These are phyloP conservation scores for Microglena sp. DNA, from an alignment of 139 green algal genomes.

Conservation along the genomic window DNA sequence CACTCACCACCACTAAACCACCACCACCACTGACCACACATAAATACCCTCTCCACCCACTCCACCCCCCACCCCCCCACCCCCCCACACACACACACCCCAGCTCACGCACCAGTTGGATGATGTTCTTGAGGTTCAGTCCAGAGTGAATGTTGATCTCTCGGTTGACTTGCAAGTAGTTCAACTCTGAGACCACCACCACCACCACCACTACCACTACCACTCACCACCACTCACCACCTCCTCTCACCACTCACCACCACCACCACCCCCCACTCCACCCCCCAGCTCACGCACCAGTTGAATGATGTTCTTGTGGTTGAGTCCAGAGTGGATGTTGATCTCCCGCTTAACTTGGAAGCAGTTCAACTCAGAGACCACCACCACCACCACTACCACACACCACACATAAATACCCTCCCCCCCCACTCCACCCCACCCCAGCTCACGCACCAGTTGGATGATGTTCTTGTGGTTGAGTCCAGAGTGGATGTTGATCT, in stretches of 20 bases:
- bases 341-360: slow-evolving; percentile 45
- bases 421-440: no score
- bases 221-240: no score
- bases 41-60: no score
- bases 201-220: no score
- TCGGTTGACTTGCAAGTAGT: slow-evolving; percentile 38
- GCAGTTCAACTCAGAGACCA: slow-evolving; percentile 38
- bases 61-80: no score
- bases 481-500: slow-evolving; percentile 40
- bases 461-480: slow-evolving; percentile 46
- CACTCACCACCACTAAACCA: no score
- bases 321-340: slow-evolving; percentile 32
- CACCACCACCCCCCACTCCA: no score
- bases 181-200: slow-evolving; percentile 37
- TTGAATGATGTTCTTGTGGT: slow-evolving; percentile 44
- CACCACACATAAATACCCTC: no score
- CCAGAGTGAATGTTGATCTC: slow-evolving; percentile 42
- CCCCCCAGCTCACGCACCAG: slow-evolving; percentile 32
- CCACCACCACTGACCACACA: no score
- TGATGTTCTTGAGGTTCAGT: slow-evolving; percentile 40
- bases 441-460: slow-evolving; percentile 27
- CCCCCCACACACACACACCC: no score
- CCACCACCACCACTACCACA: no score
- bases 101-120: slow-evolving; percentile 34
- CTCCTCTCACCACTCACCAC: no score